Evolutionary conservation across 495 filamentous ascomycete genomes (phyloP).

Genomic region (Neurospora sp.): DNA sequence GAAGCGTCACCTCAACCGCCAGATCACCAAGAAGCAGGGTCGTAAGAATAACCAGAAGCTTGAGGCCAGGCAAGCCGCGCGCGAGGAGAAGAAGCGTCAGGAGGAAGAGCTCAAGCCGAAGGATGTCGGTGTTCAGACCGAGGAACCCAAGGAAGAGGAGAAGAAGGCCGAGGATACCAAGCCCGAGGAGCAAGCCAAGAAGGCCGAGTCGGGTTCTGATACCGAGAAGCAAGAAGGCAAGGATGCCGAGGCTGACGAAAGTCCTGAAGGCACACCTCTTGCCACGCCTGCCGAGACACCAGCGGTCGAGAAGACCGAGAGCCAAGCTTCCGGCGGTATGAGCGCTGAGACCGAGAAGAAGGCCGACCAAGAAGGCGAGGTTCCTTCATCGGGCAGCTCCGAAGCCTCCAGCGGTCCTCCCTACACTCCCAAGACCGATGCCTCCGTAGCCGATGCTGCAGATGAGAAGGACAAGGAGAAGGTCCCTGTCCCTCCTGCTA

Average conservation of each 20-base stretch:
- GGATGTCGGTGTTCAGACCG: slow-evolving; percentile 30
- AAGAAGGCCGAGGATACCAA: slow-evolving; percentile 19
- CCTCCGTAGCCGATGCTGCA: slow-evolving; percentile 8
- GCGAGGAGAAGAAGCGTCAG: slow-evolving; percentile 28
- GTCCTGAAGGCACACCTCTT: slow-evolving; percentile 15
- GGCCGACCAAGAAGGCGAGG: neutral
- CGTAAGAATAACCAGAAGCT: slow-evolving; percentile 32
- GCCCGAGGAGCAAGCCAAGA: slow-evolving; percentile 10
- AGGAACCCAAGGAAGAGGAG: slow-evolving; percentile 16
- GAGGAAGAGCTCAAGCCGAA: slow-evolving; percentile 31
- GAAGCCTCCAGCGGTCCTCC: slow-evolving; percentile 14
- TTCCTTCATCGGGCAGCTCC: slow-evolving; percentile 9
- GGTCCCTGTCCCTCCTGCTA: slow-evolving; percentile 18
- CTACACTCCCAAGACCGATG: slow-evolving; percentile 22
- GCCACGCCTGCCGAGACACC: slow-evolving; percentile 17
- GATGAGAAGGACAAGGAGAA: slow-evolving; percentile 19
- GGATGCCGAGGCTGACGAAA: slow-evolving; percentile 9
- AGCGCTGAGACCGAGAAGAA: slow-evolving; percentile 1
- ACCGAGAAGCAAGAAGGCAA: neutral
- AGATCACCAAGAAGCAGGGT: slow-evolving; percentile 35
- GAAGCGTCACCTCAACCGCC: slow-evolving; percentile 36
- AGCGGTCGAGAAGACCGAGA: slow-evolving; percentile 15
- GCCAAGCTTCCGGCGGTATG: slow-evolving; percentile 4
- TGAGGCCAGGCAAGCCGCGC: slow-evolving; percentile 21
- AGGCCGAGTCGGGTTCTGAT: slow-evolving; percentile 1